These are phyloP conservation scores for Dissoconium aciculare DNA, from an alignment of 2,329 filamentous ascomycete species.

Conservation along the genomic window DNA sequence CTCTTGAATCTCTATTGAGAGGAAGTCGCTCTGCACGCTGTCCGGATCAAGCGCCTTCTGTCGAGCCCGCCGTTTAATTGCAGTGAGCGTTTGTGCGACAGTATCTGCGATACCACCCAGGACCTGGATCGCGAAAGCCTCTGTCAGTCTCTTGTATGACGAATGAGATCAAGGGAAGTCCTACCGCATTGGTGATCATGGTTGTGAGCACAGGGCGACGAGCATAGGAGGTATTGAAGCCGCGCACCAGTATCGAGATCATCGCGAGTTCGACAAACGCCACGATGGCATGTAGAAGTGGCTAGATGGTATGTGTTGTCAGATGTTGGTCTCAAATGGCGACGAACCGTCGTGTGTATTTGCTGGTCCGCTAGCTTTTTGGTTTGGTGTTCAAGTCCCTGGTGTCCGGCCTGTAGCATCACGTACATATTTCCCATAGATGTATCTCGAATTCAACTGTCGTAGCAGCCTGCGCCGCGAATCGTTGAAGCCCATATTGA, in stretches of 20 bases:
- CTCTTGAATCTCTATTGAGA: slow-evolving; percentile 80
- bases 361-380: too few relatives aligned
- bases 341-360: background rate
- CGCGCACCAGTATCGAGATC: slow-evolving; percentile 63
- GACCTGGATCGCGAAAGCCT: slow-evolving; percentile 39
- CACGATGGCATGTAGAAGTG: slow-evolving; percentile 69
- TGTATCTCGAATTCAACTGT: slow-evolving; percentile 54
- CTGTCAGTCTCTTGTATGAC: slow-evolving; percentile 2
- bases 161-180: slow-evolving; percentile 18
- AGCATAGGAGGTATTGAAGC: slow-evolving; percentile 90
- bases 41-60: slow-evolving; percentile 27
- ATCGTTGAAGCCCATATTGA: slow-evolving; percentile 31
- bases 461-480: slow-evolving; percentile 40
- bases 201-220: slow-evolving; percentile 92
- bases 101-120: slow-evolving; percentile 93
- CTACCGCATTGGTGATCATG: slow-evolving; percentile 93
- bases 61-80: slow-evolving; percentile 48
- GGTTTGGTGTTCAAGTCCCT: background rate
- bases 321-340: slow-evolving; percentile 1
- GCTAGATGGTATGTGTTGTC: slow-evolving; percentile 38
- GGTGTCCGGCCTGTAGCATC: background rate
- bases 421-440: slow-evolving; percentile 60
- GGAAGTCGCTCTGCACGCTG: slow-evolving; percentile 47
- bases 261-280: slow-evolving; percentile 81
- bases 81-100: slow-evolving; percentile 81